Evolutionary conservation across 495 filamentous ascomycete species (phyloP).

Genomic region (Penicillium parvum): DNA sequence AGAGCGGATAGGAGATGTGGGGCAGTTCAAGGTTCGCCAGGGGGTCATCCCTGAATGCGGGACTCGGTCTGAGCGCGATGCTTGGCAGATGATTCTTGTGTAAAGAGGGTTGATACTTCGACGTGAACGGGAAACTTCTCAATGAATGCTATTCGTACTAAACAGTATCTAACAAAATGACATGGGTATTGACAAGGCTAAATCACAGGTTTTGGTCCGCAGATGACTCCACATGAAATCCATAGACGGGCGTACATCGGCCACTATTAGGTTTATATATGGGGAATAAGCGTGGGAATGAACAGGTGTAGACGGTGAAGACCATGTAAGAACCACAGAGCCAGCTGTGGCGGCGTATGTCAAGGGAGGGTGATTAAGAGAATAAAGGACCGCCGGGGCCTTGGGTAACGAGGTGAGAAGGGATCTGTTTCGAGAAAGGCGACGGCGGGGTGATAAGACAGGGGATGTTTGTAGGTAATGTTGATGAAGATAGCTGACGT

Average conservation of each 20-base stretch:
- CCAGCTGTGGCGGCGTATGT: constrained; percentile 22
- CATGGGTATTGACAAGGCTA: constrained; percentile 32
- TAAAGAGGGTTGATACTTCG: neutral
- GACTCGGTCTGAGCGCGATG: constrained; percentile 8
- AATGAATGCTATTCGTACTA: neutral
- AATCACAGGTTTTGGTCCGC: constrained; percentile 20
- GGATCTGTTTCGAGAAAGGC: neutral
- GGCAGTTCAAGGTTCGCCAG: neutral
- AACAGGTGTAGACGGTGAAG: neutral
- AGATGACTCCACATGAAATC: constrained; percentile 20
- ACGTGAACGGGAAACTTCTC: neutral
- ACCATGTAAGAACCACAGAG: constrained; percentile 20
- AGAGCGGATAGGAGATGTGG: no score
- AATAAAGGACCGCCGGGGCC: constrained; percentile 5
- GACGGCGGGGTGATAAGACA: neutral
- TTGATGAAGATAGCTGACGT: neutral
- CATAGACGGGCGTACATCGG: constrained; percentile 23
- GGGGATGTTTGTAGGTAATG: neutral
- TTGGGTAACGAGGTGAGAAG: neutral
- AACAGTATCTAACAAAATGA: constrained; percentile 1
- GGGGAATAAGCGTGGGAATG: constrained; percentile 5
- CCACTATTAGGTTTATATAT: constrained; percentile 22
- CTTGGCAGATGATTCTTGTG: constrained; percentile 3
- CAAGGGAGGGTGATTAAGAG: constrained; percentile 12
- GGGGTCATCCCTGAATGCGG: constrained; percentile 13